phyloP scores from a whole-genome alignment of 805 yeast genomes.

The Candida sithepensis region DNA sequence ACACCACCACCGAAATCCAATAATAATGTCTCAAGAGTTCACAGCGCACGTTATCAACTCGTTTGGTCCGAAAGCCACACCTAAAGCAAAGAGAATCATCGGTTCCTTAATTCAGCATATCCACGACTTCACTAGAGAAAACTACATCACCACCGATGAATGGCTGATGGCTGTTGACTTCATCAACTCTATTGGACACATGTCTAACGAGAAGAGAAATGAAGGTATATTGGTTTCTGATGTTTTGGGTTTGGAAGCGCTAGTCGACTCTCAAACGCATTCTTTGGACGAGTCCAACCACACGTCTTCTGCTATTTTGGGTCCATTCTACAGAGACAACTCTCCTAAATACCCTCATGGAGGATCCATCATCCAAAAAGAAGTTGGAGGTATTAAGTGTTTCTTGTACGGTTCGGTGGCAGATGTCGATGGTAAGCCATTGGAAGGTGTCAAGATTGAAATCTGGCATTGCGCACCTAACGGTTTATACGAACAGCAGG shows the following conservation, averaged over 20 bases:
- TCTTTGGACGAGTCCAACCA: constrained; percentile 17
- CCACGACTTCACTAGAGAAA: constrained; percentile 36
- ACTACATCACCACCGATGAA: constrained; percentile 33
- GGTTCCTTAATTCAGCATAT: constrained; percentile 31
- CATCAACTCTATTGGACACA: constrained; percentile 32
- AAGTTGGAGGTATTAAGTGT: constrained; percentile 32
- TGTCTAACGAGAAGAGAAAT: constrained; percentile 29
- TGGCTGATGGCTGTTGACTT: constrained; percentile 33
- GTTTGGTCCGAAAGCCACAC: constrained; percentile 29
- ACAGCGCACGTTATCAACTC: constrained; percentile 26
- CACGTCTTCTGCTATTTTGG: constrained; percentile 32
- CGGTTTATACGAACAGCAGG: constrained; percentile 36
- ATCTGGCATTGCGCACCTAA: constrained; percentile 37
- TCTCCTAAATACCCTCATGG: constrained; percentile 30
- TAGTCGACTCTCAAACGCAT: constrained; percentile 33
- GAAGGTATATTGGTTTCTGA: constrained; percentile 35
- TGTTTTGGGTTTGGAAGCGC: constrained; percentile 32
- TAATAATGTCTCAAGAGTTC: constrained; percentile 27
- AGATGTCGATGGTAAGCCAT: constrained; percentile 28
- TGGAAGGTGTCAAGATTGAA: constrained; percentile 30
- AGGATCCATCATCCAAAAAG: constrained; percentile 30
- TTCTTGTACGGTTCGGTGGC: constrained; percentile 27
- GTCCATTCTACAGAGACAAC: constrained; percentile 34
- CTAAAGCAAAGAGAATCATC: constrained; percentile 22
- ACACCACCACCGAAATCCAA: neutral